Percentiles rank a stretch among this genome's conserved stretches.
Evolutionary conservation across 2,329 filamentous ascomycete species (phyloP).

Genomic region (Diaporthe sp.): DNA sequence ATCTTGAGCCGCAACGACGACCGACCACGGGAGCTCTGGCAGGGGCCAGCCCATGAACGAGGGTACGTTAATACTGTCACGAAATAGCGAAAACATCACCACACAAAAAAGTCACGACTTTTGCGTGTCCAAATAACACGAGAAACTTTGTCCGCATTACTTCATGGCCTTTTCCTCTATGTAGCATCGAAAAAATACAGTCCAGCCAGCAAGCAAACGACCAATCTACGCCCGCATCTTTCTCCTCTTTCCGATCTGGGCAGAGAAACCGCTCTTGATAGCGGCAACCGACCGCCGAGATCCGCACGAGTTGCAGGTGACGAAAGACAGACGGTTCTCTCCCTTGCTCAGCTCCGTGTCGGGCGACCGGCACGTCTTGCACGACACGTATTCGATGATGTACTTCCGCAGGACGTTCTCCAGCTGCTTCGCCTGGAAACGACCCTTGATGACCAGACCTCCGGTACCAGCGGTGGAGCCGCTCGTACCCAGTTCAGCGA

Average conservation of each 20-base stretch:
- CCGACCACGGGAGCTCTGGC: too few species aligned
- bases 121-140: neutral
- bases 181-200: conserved; percentile 16
- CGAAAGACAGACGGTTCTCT: conserved; percentile 99
- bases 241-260: conserved; percentile 98
- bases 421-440: conserved; percentile 99
- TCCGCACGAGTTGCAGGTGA: conserved; percentile 92
- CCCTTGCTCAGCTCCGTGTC: conserved; percentile 98
- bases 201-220: conserved; percentile 18
- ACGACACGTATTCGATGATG: conserved; percentile 96
- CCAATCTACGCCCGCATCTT: conserved; percentile 83
- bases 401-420: conserved; percentile 97
- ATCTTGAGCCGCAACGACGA: conserved; percentile 12
- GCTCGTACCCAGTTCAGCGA: conserved; percentile 97
- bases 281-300: conserved; percentile 90
- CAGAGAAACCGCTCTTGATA: conserved; percentile 99
- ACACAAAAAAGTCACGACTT: neutral
- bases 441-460: conserved; percentile 97
- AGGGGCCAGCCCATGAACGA: neutral
- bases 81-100: neutral
- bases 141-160: conserved; percentile 12
- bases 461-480: conserved; percentile 94
- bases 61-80: neutral
- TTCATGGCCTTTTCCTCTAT: conserved; percentile 34
- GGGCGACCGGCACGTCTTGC: conserved; percentile 96